Evolutionary conservation across 2,329 filamentous ascomycete genomes (phyloP).

Genomic region (Madurella mycetomatis): DNA sequence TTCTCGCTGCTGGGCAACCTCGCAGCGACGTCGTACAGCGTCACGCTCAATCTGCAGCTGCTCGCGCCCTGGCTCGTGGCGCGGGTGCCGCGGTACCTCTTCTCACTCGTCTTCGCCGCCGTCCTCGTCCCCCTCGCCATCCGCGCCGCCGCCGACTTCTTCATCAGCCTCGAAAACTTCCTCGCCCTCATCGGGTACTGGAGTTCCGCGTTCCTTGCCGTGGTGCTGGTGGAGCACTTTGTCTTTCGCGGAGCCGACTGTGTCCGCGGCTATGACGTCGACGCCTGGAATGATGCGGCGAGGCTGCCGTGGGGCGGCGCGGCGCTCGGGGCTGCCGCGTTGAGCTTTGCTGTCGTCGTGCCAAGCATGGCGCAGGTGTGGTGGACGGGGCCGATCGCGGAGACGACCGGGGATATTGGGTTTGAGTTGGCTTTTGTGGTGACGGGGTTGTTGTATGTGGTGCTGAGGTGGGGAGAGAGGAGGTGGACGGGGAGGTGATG

Average conservation of each 20-base stretch:
- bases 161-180: constrained; percentile 41
- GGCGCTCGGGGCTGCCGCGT: constrained; percentile 21
- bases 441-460: constrained; percentile 39
- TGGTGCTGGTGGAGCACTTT: constrained; percentile 33
- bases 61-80: constrained; percentile 36
- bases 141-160: constrained; percentile 37
- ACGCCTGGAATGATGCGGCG: constrained; percentile 25
- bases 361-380: constrained; percentile 42
- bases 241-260: constrained; percentile 24
- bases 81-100: constrained; percentile 39
- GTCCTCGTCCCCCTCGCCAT: constrained; percentile 41
- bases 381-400: constrained; percentile 41
- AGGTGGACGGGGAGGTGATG: constrained; percentile 16
- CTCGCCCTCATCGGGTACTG: constrained; percentile 44
- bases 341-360: constrained; percentile 31
- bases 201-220: constrained; percentile 39
- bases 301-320: constrained; percentile 28
- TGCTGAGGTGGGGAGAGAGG: constrained; percentile 35
- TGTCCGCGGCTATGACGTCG: constrained; percentile 18
- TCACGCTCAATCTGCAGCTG: constrained; percentile 57
- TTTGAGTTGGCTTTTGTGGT: constrained; percentile 43
- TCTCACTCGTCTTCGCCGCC: constrained; percentile 36
- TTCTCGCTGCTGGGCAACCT: constrained; percentile 57
- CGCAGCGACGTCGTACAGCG: constrained; percentile 55
- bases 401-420: constrained; percentile 41